Percentiles rank a stretch among this genome's conserved stretches.
Evolutionary conservation across 495 filamentous ascomycete genomes (phyloP).

Genomic region (Penicillium samsonianum): DNA sequence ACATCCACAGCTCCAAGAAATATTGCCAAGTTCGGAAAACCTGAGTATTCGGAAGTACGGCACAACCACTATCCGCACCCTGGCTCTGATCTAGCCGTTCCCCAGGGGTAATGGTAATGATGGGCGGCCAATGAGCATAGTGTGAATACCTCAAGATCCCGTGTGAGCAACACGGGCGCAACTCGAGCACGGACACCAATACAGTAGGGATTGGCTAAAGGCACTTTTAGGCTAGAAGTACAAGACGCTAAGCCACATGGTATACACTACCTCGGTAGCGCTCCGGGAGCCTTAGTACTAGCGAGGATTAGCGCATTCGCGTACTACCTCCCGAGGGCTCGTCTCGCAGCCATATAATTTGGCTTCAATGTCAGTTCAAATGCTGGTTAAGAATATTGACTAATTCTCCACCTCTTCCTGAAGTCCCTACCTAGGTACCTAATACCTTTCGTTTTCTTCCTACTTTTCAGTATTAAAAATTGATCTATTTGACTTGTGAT

Average conservation of each 20-base stretch:
- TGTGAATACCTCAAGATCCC: constrained; percentile 6
- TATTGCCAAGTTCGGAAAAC: constrained; percentile 16
- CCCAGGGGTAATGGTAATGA: constrained; percentile 6
- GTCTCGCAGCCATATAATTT: too few species aligned
- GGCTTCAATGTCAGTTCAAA: too few species aligned
- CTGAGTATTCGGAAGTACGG: constrained; percentile 18
- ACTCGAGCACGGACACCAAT: background rate
- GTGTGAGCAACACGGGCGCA: constrained; percentile 13
- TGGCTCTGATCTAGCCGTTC: constrained; percentile 13
- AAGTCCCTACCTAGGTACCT: too few species aligned
- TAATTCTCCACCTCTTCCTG: too few species aligned
- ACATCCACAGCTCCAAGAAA: background rate
- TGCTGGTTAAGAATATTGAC: too few species aligned
- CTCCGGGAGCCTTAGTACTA: background rate
- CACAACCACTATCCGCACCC: constrained; percentile 14
- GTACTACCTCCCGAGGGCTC: too few species aligned
- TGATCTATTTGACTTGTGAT: too few species aligned
- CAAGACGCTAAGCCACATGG: background rate
- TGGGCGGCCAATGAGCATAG: constrained; percentile 8
- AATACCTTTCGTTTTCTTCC: too few species aligned
- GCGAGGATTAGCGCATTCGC: too few species aligned
- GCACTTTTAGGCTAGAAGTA: constrained; percentile 23
- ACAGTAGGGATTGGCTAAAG: background rate
- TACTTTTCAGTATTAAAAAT: too few species aligned
- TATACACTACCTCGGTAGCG: background rate